Evolutionary conservation across 73 alveolate species (phyloP).

Genomic region (Tetrahymena malaccensis): DNA sequence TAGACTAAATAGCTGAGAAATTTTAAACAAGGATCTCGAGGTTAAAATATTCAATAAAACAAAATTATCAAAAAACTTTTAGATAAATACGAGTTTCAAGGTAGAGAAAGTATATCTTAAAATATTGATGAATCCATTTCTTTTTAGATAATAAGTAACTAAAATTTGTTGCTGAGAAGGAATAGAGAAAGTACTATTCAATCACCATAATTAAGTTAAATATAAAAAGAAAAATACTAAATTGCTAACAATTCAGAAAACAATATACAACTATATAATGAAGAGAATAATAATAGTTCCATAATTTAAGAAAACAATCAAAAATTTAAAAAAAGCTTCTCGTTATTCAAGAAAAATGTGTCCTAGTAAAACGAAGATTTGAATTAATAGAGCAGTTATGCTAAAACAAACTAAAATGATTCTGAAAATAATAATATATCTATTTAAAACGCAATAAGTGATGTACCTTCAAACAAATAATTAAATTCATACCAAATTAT

Average conservation of each 20-base stretch:
- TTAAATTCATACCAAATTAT: background rate
- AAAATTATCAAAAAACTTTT: background rate
- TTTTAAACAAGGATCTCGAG: background rate
- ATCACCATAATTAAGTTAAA: too few species aligned
- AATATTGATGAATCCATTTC: background rate
- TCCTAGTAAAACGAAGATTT: background rate
- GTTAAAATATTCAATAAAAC: too few species aligned
- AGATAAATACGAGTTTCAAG: background rate
- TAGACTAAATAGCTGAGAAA: background rate
- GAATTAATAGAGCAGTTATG: too few species aligned
- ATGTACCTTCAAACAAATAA: background rate
- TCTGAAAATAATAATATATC: background rate
- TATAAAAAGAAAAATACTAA: background rate
- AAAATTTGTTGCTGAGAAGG: background rate
- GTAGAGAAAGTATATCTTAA: background rate
- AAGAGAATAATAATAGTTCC: too few species aligned
- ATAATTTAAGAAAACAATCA: too few species aligned
- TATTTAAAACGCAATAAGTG: background rate
- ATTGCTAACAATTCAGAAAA: too few species aligned
- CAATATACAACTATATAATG: too few species aligned
- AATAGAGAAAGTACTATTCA: background rate
- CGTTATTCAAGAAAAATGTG: background rate
- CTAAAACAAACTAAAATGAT: background rate
- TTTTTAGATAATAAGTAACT: background rate
- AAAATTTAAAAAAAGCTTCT: background rate